Conservation (phyloP, 2,329 filamentous ascomycete genomes). For the Diaporthe sp. region DNA sequence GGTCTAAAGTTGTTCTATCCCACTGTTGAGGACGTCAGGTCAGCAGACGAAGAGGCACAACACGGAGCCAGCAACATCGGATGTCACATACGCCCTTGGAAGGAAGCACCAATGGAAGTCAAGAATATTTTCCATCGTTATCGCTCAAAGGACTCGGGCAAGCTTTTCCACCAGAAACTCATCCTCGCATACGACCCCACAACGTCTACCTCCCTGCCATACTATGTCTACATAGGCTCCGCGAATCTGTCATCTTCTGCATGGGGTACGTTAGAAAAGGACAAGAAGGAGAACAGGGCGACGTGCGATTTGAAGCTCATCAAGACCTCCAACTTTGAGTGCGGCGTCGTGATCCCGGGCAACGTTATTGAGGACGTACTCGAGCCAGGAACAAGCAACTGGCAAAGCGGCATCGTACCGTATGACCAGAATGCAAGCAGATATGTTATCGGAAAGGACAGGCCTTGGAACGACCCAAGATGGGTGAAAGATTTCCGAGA, state of each 20-base stretch:
- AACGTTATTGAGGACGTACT: conserved; percentile 40
- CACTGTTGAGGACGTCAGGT: conserved; percentile 41
- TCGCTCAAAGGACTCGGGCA: conserved; percentile 43
- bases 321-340: conserved; percentile 44
- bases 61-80: conserved; percentile 43
- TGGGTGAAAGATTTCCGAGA: conserved; percentile 39
- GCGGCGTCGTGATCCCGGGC: conserved; percentile 44
- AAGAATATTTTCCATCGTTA: conserved; percentile 44
- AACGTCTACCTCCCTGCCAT: conserved; percentile 31
- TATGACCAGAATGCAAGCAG: conserved; percentile 37
- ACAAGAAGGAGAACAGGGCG: conserved; percentile 42
- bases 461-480: conserved; percentile 43
- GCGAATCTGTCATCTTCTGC: conserved; percentile 44
- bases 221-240: conserved; percentile 46
- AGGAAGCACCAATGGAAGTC: conserved; percentile 38
- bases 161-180: conserved; percentile 45
- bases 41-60: conserved; percentile 37
- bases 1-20: conserved; percentile 43
- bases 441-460: conserved; percentile 40
- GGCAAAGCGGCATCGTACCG: conserved; percentile 43
- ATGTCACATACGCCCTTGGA: conserved; percentile 44
- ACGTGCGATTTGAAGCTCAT: conserved; percentile 43
- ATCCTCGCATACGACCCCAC: conserved; percentile 42
- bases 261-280: conserved; percentile 43
- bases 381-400: conserved; percentile 41